A percentile compares a stretch with the other conserved stretches of the same genome.
These are phyloP conservation scores for Skeletonema tropicum DNA, from an alignment of 108 stramenopile species.

Conservation along the genomic window DNA sequence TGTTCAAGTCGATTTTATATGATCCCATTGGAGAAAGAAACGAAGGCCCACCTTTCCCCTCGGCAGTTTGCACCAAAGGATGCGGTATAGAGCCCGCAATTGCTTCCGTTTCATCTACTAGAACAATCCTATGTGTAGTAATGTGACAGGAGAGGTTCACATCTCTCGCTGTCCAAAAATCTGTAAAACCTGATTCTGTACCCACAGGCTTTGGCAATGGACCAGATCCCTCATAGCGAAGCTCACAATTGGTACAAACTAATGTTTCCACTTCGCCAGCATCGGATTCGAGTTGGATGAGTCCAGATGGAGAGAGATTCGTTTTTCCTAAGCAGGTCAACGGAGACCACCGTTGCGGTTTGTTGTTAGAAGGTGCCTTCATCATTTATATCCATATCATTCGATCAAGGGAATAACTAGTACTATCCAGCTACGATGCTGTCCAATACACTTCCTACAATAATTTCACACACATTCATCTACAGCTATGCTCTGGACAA, in stretches of 20 bases:
- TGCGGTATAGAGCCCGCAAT: conserved; percentile 48
- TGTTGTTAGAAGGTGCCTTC: background rate
- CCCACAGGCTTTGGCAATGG: conserved; percentile 10
- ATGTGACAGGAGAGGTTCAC: conserved; percentile 47
- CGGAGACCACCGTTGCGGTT: conserved; percentile 66
- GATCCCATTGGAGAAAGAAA: conserved; percentile 47
- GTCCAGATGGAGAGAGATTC: conserved; percentile 70
- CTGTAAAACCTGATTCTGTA: background rate
- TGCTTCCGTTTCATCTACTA: conserved; percentile 33
- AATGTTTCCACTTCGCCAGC: conserved; percentile 75
- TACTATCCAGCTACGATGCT: background rate
- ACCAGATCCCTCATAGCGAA: conserved; percentile 57
- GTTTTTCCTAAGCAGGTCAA: conserved; percentile 68
- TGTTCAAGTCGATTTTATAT: conserved; percentile 54
- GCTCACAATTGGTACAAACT: conserved; percentile 56
- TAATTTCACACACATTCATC: too few species aligned
- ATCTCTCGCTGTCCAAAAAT: conserved; percentile 70
- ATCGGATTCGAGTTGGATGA: conserved; percentile 62
- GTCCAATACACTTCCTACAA: background rate
- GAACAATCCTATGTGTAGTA: conserved; percentile 40
- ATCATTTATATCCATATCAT: too few species aligned
- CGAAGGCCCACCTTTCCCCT: conserved; percentile 52
- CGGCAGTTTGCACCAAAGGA: conserved; percentile 53
- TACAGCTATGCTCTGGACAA: too few species aligned
- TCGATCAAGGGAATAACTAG: too few species aligned